Evolutionary conservation across 169 alveolate species (phyloP), one percentile per base, ranked within the genome.

Genomic region (Plasmodium gonderi): DNA sequence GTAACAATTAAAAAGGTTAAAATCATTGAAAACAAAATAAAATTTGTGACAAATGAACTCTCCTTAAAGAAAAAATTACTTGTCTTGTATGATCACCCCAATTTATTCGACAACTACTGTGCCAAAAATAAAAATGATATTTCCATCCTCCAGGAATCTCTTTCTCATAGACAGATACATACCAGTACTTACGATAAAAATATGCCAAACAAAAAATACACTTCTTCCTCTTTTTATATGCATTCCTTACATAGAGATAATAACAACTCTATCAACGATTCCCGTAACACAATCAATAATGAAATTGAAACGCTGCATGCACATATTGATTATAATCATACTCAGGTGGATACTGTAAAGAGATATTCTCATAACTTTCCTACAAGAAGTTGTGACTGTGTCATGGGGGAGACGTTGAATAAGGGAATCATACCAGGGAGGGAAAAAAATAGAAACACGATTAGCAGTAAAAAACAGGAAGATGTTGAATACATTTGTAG

Each of bases 1-100:
- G 92, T 82, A 6, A 82, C 72, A 3, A 20, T 82, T 49, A 68
- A 82, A 45, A 82, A 82, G 64, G 92, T 82, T 14, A 82, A 82
- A 42, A 51, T 72, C 1, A 82, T 82, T 31, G 92, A 82, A 17
- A 82, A 82, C 14, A 82, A 82, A 47, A 82, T 82, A 17, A 69
- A 20, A 12, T 82, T 82, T n/a, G 76, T 82, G 23, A 82, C 68
- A 8, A 49, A 69, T 3, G 78, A 82, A 3, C 42, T 82, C 8
- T 40, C 82, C 11, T 69, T 80, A 36, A 82, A 82, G 40, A 82
- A 82, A 47, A 82, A 82, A 26, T 38, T 82, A 23, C 81, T 82
- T 6, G 54, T 82, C 17, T 20, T 82, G 60, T 47, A 82, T 42
- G 83, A 82, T 4, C 47, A 80, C 12, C 82, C 92, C 11, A 67